Evolutionary conservation across 257 asterid genomes (phyloP).

Genomic region (Nicotiana knightiana): DNA sequence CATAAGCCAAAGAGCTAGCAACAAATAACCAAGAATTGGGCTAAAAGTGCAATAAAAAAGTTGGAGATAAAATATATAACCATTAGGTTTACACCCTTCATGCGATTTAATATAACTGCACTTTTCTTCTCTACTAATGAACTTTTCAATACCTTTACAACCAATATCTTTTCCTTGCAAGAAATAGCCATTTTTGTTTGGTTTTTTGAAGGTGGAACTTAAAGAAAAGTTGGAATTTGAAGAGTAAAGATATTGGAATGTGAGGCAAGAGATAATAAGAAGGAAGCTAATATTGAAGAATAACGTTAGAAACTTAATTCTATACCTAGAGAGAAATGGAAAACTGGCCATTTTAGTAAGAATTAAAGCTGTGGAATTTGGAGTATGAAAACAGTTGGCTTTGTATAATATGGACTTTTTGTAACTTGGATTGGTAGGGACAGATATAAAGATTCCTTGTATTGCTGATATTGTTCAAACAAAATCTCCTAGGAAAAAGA

Average conservation of each 20-base stretch:
- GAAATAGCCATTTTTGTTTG: not conserved
- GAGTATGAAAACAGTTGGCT: not conserved
- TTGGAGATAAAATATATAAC: slow-evolving; percentile 25
- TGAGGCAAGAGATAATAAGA: not conserved
- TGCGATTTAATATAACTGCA: slow-evolving; percentile 26
- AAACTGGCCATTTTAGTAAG: not conserved
- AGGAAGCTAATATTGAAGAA: slow-evolving; percentile 6
- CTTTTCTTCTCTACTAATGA: not conserved
- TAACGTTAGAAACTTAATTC: not conserved
- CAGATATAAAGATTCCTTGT: slow-evolving; percentile 3
- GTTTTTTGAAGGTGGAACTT: not conserved
- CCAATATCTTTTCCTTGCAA: slow-evolving; percentile 8
- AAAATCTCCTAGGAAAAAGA: not conserved
- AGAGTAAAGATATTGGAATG: not conserved
- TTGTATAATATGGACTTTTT: not conserved
- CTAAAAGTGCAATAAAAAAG: slow-evolving; percentile 29
- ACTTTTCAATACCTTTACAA: slow-evolving; percentile 12
- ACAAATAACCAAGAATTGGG: slow-evolving; percentile 15
- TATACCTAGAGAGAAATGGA: not conserved
- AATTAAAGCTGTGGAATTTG: not conserved
- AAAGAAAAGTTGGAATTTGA: not conserved
- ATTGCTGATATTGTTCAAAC: not conserved
- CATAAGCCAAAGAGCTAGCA: slow-evolving; percentile 21
- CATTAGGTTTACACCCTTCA: slow-evolving; percentile 23
- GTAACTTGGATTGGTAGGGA: not conserved